phyloP scores from a whole-genome alignment of 805 yeast species.

The Candida argentea region DNA sequence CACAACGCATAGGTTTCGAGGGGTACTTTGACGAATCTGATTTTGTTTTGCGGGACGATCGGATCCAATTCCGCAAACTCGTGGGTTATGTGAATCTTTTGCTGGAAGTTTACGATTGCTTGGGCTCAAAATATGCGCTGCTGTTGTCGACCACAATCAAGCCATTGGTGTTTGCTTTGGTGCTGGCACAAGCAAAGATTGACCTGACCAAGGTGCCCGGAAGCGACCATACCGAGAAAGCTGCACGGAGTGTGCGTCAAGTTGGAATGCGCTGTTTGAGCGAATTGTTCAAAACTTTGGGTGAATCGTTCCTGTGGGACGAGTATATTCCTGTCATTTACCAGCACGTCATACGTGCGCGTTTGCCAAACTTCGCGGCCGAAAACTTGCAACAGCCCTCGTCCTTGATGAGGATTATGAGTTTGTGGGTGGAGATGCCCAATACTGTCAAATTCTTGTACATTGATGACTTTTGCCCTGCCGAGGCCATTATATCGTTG shows the following conservation, averaged over 20 bases:
- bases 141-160: conserved; percentile 41
- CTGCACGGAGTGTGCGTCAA: conserved; percentile 54
- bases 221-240: conserved; percentile 22
- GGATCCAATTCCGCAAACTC: conserved; percentile 35
- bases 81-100: conserved; percentile 59
- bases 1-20: conserved; percentile 38
- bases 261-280: conserved; percentile 56
- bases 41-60: conserved; percentile 8
- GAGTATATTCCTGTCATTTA: conserved; percentile 40
- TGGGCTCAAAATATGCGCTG: conserved; percentile 47
- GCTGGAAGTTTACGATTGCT: conserved; percentile 41
- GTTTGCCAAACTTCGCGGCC: conserved; percentile 55
- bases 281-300: conserved; percentile 44
- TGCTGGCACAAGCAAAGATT: conserved; percentile 40
- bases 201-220: conserved; percentile 7
- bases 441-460: conserved; percentile 42
- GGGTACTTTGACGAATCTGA: conserved; percentile 16
- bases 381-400: conserved; percentile 84
- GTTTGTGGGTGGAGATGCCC: conserved; percentile 38
- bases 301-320: conserved; percentile 47
- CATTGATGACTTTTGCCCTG: conserved; percentile 45
- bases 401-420: conserved; percentile 56
- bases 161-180: conserved; percentile 48
- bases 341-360: conserved; percentile 45
- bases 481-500: conserved; percentile 44